Percentiles rank a stretch among this genome's conserved stretches.
Conservation (phyloP, 2,329 filamentous ascomycete species). For the Phialocephala subalpina region DNA sequence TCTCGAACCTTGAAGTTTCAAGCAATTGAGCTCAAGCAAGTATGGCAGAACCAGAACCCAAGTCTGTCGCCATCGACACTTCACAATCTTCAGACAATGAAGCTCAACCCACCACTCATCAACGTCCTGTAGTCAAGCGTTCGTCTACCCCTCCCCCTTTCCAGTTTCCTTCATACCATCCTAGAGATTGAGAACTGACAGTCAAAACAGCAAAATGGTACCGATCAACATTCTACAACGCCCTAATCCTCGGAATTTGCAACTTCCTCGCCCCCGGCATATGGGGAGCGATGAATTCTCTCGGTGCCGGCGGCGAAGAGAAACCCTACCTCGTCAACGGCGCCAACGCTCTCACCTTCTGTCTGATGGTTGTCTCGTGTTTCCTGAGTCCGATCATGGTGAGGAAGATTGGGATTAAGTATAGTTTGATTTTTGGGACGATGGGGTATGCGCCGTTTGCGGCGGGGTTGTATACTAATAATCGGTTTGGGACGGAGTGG, state of each 20-base stretch:
- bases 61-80: slow-evolving; percentile 21
- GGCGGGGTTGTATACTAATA: slow-evolving; percentile 76
- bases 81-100: slow-evolving; percentile 32
- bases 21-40: neutral
- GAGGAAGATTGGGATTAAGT: slow-evolving; percentile 74
- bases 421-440: slow-evolving; percentile 74
- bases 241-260: slow-evolving; percentile 74
- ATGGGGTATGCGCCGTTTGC: slow-evolving; percentile 76
- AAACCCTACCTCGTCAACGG: slow-evolving; percentile 70
- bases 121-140: slow-evolving; percentile 26
- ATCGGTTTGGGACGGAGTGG: slow-evolving; percentile 74
- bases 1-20: too few relatives aligned
- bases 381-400: slow-evolving; percentile 71
- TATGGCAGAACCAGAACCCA: slow-evolving; percentile 22
- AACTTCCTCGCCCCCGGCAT: slow-evolving; percentile 76
- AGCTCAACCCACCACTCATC: slow-evolving; percentile 21
- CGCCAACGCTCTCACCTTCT: slow-evolving; percentile 76
- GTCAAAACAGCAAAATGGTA: slow-evolving; percentile 62
- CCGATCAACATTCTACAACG: slow-evolving; percentile 76
- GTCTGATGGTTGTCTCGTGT: slow-evolving; percentile 76
- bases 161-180: too few relatives aligned
- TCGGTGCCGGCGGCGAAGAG: slow-evolving; percentile 73
- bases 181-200: neutral
- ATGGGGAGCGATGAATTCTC: slow-evolving; percentile 77
- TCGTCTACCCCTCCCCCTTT: neutral